Conservation (phyloP, 1,284 basidiomycete species). For the Pseudozyma thailandica region DNA sequence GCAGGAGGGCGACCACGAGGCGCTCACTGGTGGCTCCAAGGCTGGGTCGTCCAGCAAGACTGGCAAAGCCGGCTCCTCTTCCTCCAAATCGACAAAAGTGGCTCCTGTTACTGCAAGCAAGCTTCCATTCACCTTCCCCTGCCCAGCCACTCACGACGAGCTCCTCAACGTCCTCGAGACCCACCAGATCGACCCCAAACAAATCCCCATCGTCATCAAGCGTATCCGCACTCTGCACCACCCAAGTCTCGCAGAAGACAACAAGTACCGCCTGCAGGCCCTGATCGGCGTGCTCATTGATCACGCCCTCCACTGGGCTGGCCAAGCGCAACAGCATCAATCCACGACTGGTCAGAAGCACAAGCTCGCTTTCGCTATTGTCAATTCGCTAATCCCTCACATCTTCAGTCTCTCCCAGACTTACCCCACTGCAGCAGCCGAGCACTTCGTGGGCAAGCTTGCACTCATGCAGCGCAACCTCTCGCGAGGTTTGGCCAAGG, state of each 20-base stretch:
- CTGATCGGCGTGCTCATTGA: slow-evolving; percentile 88
- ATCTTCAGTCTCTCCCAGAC: slow-evolving; percentile 81
- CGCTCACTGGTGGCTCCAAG: slow-evolving; percentile 27
- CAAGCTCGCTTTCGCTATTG: slow-evolving; percentile 74
- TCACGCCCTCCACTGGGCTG: slow-evolving; percentile 77
- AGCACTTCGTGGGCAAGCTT: slow-evolving; percentile 84
- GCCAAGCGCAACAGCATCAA: slow-evolving; percentile 31
- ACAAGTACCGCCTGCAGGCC: slow-evolving; percentile 78
- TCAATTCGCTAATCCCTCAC: slow-evolving; percentile 82
- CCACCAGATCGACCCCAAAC: slow-evolving; percentile 71
- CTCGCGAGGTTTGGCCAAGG: slow-evolving; percentile 81
- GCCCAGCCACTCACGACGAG: slow-evolving; percentile 85
- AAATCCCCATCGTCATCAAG: slow-evolving; percentile 85
- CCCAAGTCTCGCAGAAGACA: slow-evolving; percentile 86
- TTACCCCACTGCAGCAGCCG: slow-evolving; percentile 83
- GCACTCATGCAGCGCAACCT: slow-evolving; percentile 94
- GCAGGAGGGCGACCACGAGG: slow-evolving; percentile 44
- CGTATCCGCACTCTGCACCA: slow-evolving; percentile 92
- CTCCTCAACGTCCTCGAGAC: slow-evolving; percentile 83
- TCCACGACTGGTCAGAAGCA: slow-evolving; percentile 66
- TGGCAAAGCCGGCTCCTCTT: slow-evolving; percentile 8
- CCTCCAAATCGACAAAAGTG: slow-evolving; percentile 4
- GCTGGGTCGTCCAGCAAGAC: slow-evolving; percentile 10
- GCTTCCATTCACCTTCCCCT: slow-evolving; percentile 90
- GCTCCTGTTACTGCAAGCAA: slow-evolving; percentile 27